Base-by-base conservation (phyloP, 352 stramenopile species). In the Hyaloperonospora arabidopsidis region DNA sequence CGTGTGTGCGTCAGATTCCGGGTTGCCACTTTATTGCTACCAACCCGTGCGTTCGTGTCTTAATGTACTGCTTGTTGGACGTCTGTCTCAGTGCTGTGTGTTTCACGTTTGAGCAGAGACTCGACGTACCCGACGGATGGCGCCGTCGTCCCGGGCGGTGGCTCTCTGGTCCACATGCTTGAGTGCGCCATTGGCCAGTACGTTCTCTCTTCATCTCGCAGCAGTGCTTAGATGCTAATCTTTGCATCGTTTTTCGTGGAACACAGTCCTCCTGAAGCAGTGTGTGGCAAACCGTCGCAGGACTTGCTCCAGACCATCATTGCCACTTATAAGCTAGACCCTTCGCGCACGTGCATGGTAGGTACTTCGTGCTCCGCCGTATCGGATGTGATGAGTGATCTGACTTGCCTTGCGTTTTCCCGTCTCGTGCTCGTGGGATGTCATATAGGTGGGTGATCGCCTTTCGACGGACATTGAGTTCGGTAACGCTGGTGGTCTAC, bases 401-500 rank as follows among this genome's bases (percentile, higher is more conserved):
- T 44, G 38, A 55, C 8, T 44, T 45, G 5, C 23, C 21, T 35
- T 15, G 28, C 19, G 22, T 52, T 14, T 25, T 32, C 25, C 25
- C 8, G 25, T 32, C 25, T 32, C 8, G 25, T 32, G 25, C 25
- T 32, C 25, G 25, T 32, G 25, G 25, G 14, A 14, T 55, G 34
- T 1, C 32, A 49, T 38, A 18, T 49, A 89, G 79, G 79, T 93
- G n/a, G 83, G 83, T 49, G 83, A 93, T 47, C 76, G 78, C 21
- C 58, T 93, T 32, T 85, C 77, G 23, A 93, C 83, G 1, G 83
- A 93, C 65, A 93, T 93, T 62, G 76, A 87, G 61, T 93, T 93
- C 28, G 83, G 83, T 45, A 76, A 77, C 23, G 70, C 73, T 14
- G 83, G 83, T 29, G 79, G 80, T 2, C 44, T 90, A 41, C 64